Conservation (phyloP, 371 early-diverging fungal genomes). For the Cokeromyces recurvatus region DNA sequence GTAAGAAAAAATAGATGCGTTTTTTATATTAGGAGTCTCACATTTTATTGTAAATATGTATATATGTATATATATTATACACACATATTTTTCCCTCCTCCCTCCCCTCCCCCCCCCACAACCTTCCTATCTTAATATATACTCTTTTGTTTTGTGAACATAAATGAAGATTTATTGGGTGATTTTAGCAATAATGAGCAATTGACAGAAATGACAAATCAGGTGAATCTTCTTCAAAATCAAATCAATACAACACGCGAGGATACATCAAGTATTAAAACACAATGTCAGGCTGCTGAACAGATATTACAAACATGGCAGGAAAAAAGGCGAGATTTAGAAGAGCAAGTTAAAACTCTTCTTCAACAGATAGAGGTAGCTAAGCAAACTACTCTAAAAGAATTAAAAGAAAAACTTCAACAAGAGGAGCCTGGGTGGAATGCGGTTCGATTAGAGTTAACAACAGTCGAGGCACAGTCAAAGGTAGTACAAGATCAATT, state of each 20-base stretch:
- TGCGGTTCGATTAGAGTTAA: slow-evolving; percentile 9
- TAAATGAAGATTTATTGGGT: slow-evolving; percentile 39
- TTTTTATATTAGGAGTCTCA: no score
- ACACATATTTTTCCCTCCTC: no score
- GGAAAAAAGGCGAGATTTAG: slow-evolving; percentile 22
- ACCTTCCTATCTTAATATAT: no score
- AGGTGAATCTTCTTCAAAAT: slow-evolving; percentile 38
- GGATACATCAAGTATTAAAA: slow-evolving; percentile 18
- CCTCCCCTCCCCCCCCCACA: no score
- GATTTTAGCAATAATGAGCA: slow-evolving; percentile 35
- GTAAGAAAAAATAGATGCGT: no score
- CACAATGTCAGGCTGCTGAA: slow-evolving; percentile 17
- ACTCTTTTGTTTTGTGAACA: no score
- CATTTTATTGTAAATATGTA: no score
- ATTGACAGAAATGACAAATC: slow-evolving; percentile 30
- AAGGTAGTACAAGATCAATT: slow-evolving; percentile 13
- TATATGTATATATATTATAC: no score
- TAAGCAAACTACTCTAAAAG: slow-evolving; percentile 2
- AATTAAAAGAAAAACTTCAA: slow-evolving; percentile 15
- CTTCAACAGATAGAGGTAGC: slow-evolving; percentile 4
- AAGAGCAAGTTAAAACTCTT: slow-evolving; percentile 15
- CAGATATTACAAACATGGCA: slow-evolving; percentile 17
- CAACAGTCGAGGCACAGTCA: slow-evolving; percentile 23
- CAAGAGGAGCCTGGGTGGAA: slow-evolving; percentile 25
- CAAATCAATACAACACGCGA: slow-evolving; percentile 23